These are phyloP conservation scores for Aurantiochytrium sp. DNA, from an alignment of 108 stramenopile species.

Conservation along the genomic window DNA sequence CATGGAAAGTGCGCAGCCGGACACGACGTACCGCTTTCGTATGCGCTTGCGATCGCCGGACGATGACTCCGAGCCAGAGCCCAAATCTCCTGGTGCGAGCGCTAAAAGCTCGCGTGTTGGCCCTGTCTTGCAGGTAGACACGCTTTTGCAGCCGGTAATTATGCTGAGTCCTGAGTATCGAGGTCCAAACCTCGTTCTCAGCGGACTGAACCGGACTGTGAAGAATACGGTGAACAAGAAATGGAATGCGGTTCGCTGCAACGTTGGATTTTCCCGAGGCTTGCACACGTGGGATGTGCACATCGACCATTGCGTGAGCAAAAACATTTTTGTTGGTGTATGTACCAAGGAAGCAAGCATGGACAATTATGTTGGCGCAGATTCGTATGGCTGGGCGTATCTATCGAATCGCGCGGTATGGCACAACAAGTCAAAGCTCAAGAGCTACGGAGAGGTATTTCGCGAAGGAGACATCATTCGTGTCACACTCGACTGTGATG, in stretches of 20 bases:
- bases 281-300: conserved; percentile 43
- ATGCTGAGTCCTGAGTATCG: neutral
- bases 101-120: neutral
- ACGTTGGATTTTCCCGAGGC: conserved; percentile 21
- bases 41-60: neutral
- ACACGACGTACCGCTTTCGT: neutral
- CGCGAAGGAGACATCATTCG: conserved; percentile 39
- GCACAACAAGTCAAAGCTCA: conserved; percentile 51
- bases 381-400: conserved; percentile 48
- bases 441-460: conserved; percentile 22
- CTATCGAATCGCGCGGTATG: conserved; percentile 53
- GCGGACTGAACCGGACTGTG: conserved; percentile 29
- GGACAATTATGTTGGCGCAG: conserved; percentile 49
- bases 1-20: neutral
- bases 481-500: conserved; percentile 36
- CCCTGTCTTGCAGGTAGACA: neutral
- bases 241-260: conserved; percentile 47
- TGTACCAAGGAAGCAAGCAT: conserved; percentile 21
- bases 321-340: conserved; percentile 53
- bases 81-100: neutral
- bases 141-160: neutral
- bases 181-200: conserved; percentile 36
- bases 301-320: conserved; percentile 42
- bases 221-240: conserved; percentile 42
- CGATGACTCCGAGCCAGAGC: neutral